These are phyloP conservation scores for Ophiostoma sp. DNA, from an alignment of 2,329 filamentous ascomycete genomes.

Conservation along the genomic window DNA sequence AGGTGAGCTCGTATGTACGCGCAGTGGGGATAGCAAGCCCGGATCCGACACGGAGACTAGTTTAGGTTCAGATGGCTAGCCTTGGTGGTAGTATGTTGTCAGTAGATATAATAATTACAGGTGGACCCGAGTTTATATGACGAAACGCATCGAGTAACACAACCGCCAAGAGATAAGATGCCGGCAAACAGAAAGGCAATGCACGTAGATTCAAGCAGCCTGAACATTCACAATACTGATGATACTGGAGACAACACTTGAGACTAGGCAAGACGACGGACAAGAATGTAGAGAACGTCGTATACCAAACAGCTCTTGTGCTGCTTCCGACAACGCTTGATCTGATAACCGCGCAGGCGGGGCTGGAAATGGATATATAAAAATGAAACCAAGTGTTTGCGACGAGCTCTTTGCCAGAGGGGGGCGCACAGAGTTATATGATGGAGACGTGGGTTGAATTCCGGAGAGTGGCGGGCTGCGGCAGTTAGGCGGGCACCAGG, in stretches of 20 bases:
- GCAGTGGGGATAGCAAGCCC: neutral
- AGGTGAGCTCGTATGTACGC: neutral
- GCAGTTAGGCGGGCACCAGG: neutral
- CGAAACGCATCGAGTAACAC: constrained; percentile 1
- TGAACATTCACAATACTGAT: neutral
- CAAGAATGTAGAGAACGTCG: neutral
- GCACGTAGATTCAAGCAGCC: too few relatives aligned
- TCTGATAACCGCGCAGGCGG: constrained; percentile 20
- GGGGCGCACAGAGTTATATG: neutral
- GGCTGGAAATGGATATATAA: neutral
- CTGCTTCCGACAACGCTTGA: constrained; percentile 18
- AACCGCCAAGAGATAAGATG: constrained; percentile 23
- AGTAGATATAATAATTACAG: neutral
- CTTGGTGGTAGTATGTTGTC: too few relatives aligned
- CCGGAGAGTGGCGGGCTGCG: constrained; percentile 8
- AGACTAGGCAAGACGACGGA: neutral
- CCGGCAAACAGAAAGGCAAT: too few relatives aligned
- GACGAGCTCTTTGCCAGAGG: neutral
- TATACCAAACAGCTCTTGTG: neutral
- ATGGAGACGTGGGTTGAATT: neutral
- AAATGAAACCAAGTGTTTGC: neutral
- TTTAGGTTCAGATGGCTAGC: too few relatives aligned
- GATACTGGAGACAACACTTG: neutral
- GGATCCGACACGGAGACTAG: neutral
- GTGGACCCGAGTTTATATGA: neutral